Conservation (phyloP, 306 rosid species). For the Casuarina glauca region DNA sequence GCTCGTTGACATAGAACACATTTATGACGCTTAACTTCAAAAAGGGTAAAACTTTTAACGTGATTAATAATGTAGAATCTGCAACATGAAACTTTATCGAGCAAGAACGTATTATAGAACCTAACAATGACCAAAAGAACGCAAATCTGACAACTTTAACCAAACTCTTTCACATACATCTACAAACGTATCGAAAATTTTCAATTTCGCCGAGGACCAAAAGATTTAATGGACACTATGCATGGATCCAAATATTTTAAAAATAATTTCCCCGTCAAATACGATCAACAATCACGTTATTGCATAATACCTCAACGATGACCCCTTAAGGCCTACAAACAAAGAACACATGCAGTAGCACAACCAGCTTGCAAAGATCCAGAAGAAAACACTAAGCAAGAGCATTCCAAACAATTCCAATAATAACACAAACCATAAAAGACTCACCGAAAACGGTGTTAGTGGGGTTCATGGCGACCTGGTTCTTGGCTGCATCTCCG, state of each 20-base stretch:
- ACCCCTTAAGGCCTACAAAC: background rate
- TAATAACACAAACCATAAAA: background rate
- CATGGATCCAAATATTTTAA: background rate
- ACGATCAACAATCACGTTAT: background rate
- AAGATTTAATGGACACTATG: background rate
- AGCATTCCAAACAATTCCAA: background rate
- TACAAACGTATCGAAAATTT: background rate
- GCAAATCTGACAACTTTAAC: background rate
- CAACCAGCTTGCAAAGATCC: background rate
- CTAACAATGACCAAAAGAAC: background rate
- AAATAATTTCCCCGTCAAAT: background rate
- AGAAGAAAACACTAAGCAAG: background rate
- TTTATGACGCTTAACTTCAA: background rate
- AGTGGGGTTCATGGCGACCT: slow-evolving; percentile 84
- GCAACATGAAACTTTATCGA: background rate
- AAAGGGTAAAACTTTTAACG: background rate
- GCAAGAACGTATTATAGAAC: background rate
- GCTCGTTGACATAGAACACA: background rate
- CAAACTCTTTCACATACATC: background rate
- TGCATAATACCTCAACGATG: background rate
- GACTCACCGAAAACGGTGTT: slow-evolving; percentile 78
- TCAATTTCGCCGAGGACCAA: background rate
- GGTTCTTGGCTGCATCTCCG: slow-evolving; percentile 83
- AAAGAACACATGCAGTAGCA: background rate
- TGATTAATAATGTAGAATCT: background rate